Evolutionary conservation across 1,139 yeast species (phyloP), one percentile per base, ranked within the genome.

Genomic region (Debaryomyces psychrophilus): DNA sequence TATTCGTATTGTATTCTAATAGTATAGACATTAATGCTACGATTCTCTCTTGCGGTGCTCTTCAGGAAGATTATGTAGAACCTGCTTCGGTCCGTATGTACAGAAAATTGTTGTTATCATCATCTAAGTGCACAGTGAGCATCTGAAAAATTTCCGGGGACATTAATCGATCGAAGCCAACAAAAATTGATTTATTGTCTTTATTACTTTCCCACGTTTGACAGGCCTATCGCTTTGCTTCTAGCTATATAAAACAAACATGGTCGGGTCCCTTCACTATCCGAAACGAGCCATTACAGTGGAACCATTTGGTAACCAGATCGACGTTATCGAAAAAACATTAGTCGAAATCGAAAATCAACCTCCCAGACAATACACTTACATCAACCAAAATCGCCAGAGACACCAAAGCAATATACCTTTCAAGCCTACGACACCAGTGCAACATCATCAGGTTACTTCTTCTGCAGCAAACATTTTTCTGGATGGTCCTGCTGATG

Each of bases 241-340:
- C 15, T 22, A 11, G 12, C 9, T 17, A 17, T 18, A 33, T 5
- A 29, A 3, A 28, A n/a, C 17, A 31, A 7, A 2, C 7, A 44
- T 44, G 47, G 18, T 28, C 9, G 36, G 23, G n/a, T 18, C 11
- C 23, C 8, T 29, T 11, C 37, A 40, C 14, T 54, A 56, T 47
- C 69, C 71, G 20, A 60, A 58, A 44, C 61, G 76, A 38, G 47
- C 50, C 28, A 53, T 70, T 26, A 50, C 52, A 11, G 48, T 58
- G 37, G 72, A 65, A 53, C 63, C 74, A 41, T 71, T 71, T 56
- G 62, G 59, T 22, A 55, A 57, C 47, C 77, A 71, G 52, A 45
- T 63, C 44, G 75, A 69, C 31, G 39, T 58, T 35, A 64, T 71
- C 41, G 71, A 67, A 40, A 65, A 61, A 49, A 58, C 63, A 20